Conservation (phyloP, 345 rosid genomes). For the Ceriops tagal region DNA sequence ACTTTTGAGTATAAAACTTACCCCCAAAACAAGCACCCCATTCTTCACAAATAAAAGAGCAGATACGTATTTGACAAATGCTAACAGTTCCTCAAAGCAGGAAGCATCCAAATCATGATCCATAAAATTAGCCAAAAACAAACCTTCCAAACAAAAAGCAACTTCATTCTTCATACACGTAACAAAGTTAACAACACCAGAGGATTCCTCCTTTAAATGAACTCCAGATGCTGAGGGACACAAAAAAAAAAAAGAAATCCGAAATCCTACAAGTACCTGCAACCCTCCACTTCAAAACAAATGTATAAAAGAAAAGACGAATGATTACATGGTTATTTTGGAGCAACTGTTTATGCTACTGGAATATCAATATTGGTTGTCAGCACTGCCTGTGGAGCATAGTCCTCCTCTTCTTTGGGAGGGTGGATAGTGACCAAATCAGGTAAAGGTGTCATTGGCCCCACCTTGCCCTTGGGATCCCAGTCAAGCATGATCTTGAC, state of each 20-base stretch:
- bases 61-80: no score
- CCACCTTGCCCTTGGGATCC: constrained; percentile 64
- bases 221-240: not conserved
- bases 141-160: no score
- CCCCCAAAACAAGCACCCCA: no score
- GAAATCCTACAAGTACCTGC: constrained; percentile 1
- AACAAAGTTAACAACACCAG: no score
- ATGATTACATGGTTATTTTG: not conserved
- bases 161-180: no score
- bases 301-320: not conserved
- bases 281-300: not conserved
- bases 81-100: no score
- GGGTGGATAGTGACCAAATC: constrained; percentile 74
- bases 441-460: constrained; percentile 68
- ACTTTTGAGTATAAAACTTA: no score
- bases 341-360: constrained; percentile 25
- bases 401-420: constrained; percentile 62
- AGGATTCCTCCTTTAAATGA: not conserved
- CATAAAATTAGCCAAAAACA: no score
- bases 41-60: no score
- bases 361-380: constrained; percentile 37
- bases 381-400: constrained; percentile 19
- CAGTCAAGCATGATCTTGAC: constrained; percentile 74
- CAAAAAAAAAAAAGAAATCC: not conserved
- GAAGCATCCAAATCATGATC: no score